Conservation (phyloP, 2,329 filamentous ascomycete genomes). For the Stagonosporopsis rhizophila region DNA sequence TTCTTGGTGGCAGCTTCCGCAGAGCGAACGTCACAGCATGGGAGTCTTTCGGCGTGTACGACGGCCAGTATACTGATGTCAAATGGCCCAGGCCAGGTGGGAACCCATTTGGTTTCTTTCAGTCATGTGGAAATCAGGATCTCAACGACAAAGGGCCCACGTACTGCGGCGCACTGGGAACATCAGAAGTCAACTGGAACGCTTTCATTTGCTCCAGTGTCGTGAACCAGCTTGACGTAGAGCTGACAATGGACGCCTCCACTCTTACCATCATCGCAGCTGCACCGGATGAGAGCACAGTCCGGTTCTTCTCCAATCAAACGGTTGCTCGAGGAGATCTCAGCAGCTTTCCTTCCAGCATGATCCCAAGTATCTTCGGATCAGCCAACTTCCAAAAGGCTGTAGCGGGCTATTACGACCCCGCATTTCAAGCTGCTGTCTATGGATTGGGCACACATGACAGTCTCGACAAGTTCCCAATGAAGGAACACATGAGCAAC, state of each 20-base stretch:
- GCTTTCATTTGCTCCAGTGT: background rate
- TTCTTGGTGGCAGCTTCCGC: background rate
- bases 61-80: background rate
- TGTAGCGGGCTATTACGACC: background rate
- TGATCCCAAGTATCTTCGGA: background rate
- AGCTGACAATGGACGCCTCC: background rate
- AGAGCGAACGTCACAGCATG: background rate
- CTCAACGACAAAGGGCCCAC: background rate
- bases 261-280: background rate
- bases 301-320: background rate
- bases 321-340: background rate
- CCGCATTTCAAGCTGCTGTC: background rate
- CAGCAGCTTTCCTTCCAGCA: background rate
- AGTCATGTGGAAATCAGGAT: background rate
- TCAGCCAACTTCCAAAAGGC: background rate
- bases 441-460: background rate
- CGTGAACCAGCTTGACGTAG: slow-evolving; percentile 1
- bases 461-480: background rate
- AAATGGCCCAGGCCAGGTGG: background rate
- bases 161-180: background rate
- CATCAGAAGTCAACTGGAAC: slow-evolving; percentile 2
- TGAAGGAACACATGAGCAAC: background rate
- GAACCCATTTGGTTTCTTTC: background rate
- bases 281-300: background rate
- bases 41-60: background rate